phyloP scores from a whole-genome alignment of 169 alveolate genomes.

The Plasmodium fragile region DNA sequence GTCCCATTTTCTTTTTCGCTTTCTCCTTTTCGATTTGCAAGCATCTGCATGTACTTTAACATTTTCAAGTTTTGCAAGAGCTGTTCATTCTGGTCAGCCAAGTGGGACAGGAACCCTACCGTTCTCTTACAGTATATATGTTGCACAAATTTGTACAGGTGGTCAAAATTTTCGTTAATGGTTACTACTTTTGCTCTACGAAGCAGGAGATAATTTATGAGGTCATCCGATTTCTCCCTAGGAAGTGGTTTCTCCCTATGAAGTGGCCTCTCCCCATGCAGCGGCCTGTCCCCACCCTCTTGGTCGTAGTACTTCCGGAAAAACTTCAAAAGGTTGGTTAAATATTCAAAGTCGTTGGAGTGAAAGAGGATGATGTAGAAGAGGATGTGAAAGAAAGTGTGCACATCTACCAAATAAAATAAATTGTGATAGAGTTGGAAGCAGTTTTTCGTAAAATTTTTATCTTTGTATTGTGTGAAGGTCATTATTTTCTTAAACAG shows the following conservation, averaged over 20 bases:
- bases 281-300: not conserved
- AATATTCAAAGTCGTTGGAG: constrained; percentile 33
- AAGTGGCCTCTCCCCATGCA: not conserved
- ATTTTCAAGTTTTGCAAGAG: not conserved
- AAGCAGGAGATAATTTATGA: constrained; percentile 12
- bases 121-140: not conserved
- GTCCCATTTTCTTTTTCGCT: not conserved
- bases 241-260: not conserved
- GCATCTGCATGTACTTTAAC: not conserved
- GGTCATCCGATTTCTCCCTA: not conserved
- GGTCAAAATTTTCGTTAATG: constrained; percentile 25
- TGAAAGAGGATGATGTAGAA: constrained; percentile 52
- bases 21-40: constrained; percentile 4
- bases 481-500: constrained; percentile 27
- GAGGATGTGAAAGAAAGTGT: constrained; percentile 31
- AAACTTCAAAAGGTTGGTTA: constrained; percentile 13
- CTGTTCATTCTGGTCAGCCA: not conserved
- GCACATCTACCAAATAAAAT: constrained; percentile 15
- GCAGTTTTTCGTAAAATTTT: constrained; percentile 61
- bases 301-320: not conserved
- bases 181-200: constrained; percentile 32
- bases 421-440: constrained; percentile 53
- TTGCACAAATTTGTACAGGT: constrained; percentile 32
- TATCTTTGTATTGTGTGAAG: constrained; percentile 34
- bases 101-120: not conserved